These are phyloP conservation scores for Forsythia viridissima DNA, from an alignment of 257 asterid genomes.

Conservation along the genomic window DNA sequence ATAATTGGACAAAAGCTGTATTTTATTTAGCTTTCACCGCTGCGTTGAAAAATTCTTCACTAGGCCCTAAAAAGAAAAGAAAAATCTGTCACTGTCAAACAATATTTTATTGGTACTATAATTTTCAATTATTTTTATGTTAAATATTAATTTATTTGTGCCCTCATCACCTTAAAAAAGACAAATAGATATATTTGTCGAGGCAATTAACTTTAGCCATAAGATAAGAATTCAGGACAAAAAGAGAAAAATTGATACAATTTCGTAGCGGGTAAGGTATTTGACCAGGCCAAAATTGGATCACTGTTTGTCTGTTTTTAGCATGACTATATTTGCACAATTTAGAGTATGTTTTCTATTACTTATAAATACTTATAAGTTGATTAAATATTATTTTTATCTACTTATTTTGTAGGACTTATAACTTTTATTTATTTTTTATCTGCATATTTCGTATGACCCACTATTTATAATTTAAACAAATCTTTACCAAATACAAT, in stretches of 20 bases:
- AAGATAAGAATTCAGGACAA: background rate
- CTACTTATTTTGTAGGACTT: too few relatives aligned
- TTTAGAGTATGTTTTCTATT: too few relatives aligned
- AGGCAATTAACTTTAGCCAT: background rate
- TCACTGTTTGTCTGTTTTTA: background rate
- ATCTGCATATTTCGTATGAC: too few relatives aligned
- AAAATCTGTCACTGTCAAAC: background rate
- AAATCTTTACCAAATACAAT: too few relatives aligned
- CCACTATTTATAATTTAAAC: too few relatives aligned
- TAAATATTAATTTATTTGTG: background rate
- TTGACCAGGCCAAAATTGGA: background rate
- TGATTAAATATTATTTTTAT: too few relatives aligned
- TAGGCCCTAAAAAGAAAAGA: background rate
- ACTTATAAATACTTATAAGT: too few relatives aligned
- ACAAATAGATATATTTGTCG: background rate
- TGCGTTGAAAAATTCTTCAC: constrained; percentile 26
- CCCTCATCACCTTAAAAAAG: background rate
- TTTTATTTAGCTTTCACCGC: too few relatives aligned
- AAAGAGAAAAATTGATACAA: background rate
- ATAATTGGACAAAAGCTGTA: background rate
- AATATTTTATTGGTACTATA: background rate
- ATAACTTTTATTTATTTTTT: too few relatives aligned
- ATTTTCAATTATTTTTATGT: background rate
- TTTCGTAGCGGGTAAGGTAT: background rate
- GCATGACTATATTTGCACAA: too few relatives aligned